Conservation (phyloP, 768 basidiomycete species). For the Cystobasidium onofrii region DNA sequence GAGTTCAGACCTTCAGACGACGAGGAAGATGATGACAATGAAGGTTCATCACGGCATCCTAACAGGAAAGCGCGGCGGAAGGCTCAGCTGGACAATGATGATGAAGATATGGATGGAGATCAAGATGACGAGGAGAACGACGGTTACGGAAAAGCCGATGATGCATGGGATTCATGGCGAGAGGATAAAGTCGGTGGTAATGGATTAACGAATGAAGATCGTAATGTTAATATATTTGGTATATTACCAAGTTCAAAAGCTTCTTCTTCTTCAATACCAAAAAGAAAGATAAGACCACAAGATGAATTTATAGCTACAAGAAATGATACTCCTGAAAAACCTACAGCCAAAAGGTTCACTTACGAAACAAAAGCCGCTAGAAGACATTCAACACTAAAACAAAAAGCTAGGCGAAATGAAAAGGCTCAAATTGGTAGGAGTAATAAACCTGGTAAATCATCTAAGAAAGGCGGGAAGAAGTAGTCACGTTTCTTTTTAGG, state of each 20-base stretch:
- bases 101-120: not conserved
- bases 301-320: not conserved
- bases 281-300: not conserved
- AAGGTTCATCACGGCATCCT: not conserved
- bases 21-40: conserved; percentile 14
- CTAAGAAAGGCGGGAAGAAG: conserved; percentile 5
- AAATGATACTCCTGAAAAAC: conserved; percentile 17
- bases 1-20: conserved; percentile 22
- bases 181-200: not conserved
- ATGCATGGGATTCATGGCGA: not conserved
- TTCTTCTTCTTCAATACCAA: not conserved
- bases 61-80: not conserved
- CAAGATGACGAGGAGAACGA: not conserved
- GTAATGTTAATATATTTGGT: not conserved
- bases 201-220: conserved; percentile 5
- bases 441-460: not conserved
- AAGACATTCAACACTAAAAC: not conserved
- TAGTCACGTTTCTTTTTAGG: not conserved
- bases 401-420: conserved; percentile 13
- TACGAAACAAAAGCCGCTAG: conserved; percentile 28
- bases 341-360: conserved; percentile 4
- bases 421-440: conserved; percentile 2
- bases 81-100: not conserved
- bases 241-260: not conserved
- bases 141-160: not conserved